Evolutionary conservation across 2,329 filamentous ascomycete species (phyloP).

Genomic region (Magnaporthiopsis poae): DNA sequence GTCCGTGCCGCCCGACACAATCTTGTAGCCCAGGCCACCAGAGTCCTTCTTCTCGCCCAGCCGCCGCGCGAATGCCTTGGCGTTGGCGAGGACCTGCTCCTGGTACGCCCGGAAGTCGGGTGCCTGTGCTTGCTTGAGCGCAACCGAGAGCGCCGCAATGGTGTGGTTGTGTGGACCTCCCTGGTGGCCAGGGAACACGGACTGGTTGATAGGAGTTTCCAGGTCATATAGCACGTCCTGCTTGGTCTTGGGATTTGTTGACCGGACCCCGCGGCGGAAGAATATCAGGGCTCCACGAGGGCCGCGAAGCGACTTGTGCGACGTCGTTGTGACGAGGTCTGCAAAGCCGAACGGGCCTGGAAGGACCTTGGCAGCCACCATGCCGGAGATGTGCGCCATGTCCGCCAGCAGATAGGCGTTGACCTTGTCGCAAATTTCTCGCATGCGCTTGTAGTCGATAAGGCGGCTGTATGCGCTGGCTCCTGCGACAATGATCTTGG

Average conservation of each 20-base stretch:
- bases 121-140: constrained; percentile 82
- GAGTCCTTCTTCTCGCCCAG: constrained; percentile 60
- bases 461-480: constrained; percentile 92
- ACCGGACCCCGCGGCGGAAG: constrained; percentile 84
- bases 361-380: constrained; percentile 84
- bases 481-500: constrained; percentile 90
- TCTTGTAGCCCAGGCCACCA: constrained; percentile 70
- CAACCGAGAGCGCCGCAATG: constrained; percentile 88
- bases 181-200: constrained; percentile 96
- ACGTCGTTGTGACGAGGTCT: constrained; percentile 95
- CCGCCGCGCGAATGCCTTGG: constrained; percentile 70
- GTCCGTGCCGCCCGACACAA: constrained; percentile 90
- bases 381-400: constrained; percentile 93
- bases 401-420: constrained; percentile 89
- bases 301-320: constrained; percentile 92
- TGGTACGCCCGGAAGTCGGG: constrained; percentile 91
- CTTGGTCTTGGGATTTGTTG: constrained; percentile 73
- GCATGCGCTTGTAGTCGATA: constrained; percentile 90
- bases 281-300: constrained; percentile 97
- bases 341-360: constrained; percentile 81
- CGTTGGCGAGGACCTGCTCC: constrained; percentile 78
- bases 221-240: constrained; percentile 81
- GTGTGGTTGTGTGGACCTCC: constrained; percentile 98
- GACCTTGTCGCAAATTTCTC: constrained; percentile 79
- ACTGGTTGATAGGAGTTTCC: constrained; percentile 85